phyloP scores from a whole-genome alignment of 768 basidiomycete genomes.

The Pleurotus cornucopiae region DNA sequence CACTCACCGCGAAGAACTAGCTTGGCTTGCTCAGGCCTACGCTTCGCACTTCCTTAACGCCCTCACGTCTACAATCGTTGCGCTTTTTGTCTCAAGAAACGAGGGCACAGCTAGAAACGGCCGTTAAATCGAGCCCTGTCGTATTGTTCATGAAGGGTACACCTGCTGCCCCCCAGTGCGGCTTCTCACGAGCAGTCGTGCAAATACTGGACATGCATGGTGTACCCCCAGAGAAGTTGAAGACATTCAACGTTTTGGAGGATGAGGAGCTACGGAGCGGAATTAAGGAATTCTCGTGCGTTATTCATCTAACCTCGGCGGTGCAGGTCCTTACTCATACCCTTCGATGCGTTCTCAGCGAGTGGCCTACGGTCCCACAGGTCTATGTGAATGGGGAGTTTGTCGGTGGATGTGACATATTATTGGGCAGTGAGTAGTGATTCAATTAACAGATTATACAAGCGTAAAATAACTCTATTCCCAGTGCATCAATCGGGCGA shows the following conservation, averaged over 20 bases:
- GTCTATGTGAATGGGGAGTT: slow-evolving; percentile 94
- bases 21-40: slow-evolving; percentile 26
- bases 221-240: slow-evolving; percentile 75
- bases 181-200: slow-evolving; percentile 91
- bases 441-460: slow-evolving; percentile 3
- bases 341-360: slow-evolving; percentile 39
- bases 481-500: slow-evolving; percentile 97
- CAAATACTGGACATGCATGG: slow-evolving; percentile 86
- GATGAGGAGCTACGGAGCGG: slow-evolving; percentile 78
- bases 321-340: neutral
- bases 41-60: slow-evolving; percentile 18
- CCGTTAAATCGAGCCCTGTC: slow-evolving; percentile 71
- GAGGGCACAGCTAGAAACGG: slow-evolving; percentile 62
- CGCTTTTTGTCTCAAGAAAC: slow-evolving; percentile 63
- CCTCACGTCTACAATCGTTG: slow-evolving; percentile 22
- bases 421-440: slow-evolving; percentile 72
- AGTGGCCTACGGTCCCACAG: slow-evolving; percentile 98
- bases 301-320: slow-evolving; percentile 16
- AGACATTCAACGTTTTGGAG: slow-evolving; percentile 87
- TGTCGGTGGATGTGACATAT: slow-evolving; percentile 94
- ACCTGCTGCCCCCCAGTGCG: slow-evolving; percentile 81
- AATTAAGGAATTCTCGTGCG: slow-evolving; percentile 97
- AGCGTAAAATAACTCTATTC: slow-evolving; percentile 7
- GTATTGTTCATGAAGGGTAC: slow-evolving; percentile 99
- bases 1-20: slow-evolving; percentile 14